Base-by-base conservation (phyloP, 257 asterid genomes). In the Salvia miltiorrhiza region DNA sequence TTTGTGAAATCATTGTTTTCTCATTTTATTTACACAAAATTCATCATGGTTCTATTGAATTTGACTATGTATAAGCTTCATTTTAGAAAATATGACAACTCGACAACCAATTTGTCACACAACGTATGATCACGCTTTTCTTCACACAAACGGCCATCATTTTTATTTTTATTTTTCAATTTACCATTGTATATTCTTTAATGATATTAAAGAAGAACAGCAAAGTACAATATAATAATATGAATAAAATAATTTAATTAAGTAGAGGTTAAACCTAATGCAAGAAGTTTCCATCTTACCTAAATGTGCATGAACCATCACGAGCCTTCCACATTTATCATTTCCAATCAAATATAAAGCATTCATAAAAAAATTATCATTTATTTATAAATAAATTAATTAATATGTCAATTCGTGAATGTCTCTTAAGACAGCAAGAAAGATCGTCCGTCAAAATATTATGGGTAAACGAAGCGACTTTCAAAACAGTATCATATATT, bases 231-330 rank as follows among this genome's bases (percentile, higher is more conserved):
- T n/a, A 6, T 16, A 44, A 13, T 14, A 44, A n/a, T 44, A 6
- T 45, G 1, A 45, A 52, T 20, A 56, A 3, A 28, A 56, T 30
- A n/a, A 17, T 8, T 19, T 16, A 61, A 35, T 5, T 10, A 37
- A 17, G 17, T 60, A 7, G 9, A 7, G 13, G 41, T 14, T 28
- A 28, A 56, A 35, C 26, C 65, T 8, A 32, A 16, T n/a, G 17
- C 53, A 12, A 62, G 52, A 62, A 62, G 67, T 21, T 61, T 37
- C 50, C 13, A 12, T 20, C 2, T 12, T 39, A 0, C 39, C 52
- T 9, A 37, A 17, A 59, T 60, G 53, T 21, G 39, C 67, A 62
- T 37, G 32, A 59, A 59, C 16, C 65, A 17, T 59, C 65, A 59
- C 26, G 9, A 37, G 35, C 23, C 30, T 58, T 33, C 24, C 17